Evolutionary conservation across 2,329 filamentous ascomycete genomes (phyloP), one percentile per base, ranked within the genome.

Genomic region (Phialemoniopsis sp.): DNA sequence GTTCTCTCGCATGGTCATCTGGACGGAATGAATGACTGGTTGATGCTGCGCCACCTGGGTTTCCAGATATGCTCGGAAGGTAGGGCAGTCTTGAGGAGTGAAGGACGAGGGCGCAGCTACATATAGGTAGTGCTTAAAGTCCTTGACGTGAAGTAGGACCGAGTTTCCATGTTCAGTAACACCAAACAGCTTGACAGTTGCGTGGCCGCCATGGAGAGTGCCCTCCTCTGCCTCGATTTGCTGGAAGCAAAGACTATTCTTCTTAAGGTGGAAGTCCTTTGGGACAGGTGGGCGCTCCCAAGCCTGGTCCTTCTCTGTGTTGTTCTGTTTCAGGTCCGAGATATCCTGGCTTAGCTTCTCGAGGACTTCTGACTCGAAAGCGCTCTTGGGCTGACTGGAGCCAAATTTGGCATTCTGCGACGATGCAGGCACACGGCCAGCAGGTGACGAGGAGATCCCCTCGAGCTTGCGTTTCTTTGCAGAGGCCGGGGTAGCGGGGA

Each of bases 311-410:
- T 84, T 94, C 58, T 98, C 93, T 3, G 87, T 76, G 63, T 94
- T 97, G 62, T 77, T 87, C 54, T 87, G 76, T 70, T 90, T 95
- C 50, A 94, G 72, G 15, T 84, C 86, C 17, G 79, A 84, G 45
- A 97, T 90, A 57, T 96, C 89, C 63, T 97, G 91, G 45, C 89
- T 93, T 63, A 98, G 78, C 70, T 95, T 95, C 72, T 96, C 91
- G 45, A 98, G 74, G 3, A 95, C 88, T 58, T 96, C 89, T 42
- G 86, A 84, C 64, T 97, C 93, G 59, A 98, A 98, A 40, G 85
- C 78, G 59, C 89, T 95, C 68, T 95, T 96, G 13, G 79, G 78
- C 62, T 90, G 88, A 51, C 78, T 90, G 2, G 86, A 91, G 46
- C 78, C 73, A 43, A 81, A 59, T 55, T 80, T 82, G 46, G 75